A percentile compares a stretch with the other conserved stretches of the same genome.
These are phyloP conservation scores for Aureobasidium sp. DNA, from an alignment of 2,329 filamentous ascomycete species.

Conservation along the genomic window DNA sequence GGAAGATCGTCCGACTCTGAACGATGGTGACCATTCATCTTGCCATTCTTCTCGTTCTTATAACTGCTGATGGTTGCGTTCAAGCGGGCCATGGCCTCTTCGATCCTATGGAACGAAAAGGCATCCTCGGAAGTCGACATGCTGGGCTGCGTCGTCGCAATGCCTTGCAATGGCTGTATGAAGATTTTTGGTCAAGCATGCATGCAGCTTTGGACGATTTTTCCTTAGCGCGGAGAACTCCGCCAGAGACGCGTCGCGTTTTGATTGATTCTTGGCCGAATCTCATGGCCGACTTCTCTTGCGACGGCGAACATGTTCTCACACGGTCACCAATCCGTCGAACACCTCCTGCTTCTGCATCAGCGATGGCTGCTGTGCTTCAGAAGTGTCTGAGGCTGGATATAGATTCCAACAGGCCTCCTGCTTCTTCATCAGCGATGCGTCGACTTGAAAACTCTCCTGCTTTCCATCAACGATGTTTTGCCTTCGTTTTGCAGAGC, in stretches of 20 bases:
- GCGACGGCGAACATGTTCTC: background rate
- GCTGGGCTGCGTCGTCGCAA: background rate
- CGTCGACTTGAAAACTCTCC: background rate
- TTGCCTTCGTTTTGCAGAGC: background rate
- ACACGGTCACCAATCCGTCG: background rate
- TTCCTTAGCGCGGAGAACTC: background rate
- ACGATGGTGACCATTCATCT: slow-evolving; percentile 8
- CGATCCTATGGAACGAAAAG: slow-evolving; percentile 9
- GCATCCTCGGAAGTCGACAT: slow-evolving; percentile 11
- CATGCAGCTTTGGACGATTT: slow-evolving; percentile 7
- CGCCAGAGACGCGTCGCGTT: slow-evolving; percentile 1
- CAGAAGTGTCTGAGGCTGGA: background rate
- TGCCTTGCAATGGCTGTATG: background rate
- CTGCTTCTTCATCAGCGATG: slow-evolving; percentile 6
- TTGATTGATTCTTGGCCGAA: background rate
- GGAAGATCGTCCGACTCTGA: slow-evolving; percentile 11
- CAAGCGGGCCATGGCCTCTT: slow-evolving; percentile 16
- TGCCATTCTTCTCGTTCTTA: slow-evolving; percentile 16
- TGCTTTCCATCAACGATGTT: slow-evolving; percentile 5
- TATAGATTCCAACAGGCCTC: background rate
- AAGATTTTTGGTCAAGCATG: slow-evolving; percentile 2
- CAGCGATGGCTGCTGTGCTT: background rate
- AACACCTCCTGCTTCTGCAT: background rate
- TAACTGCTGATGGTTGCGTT: slow-evolving; percentile 22
- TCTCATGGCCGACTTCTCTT: background rate